Percentiles rank a stretch among this genome's conserved stretches.
Evolutionary conservation across 2,329 filamentous ascomycete genomes (phyloP).

Genomic region (Furcasterigmium sp.): DNA sequence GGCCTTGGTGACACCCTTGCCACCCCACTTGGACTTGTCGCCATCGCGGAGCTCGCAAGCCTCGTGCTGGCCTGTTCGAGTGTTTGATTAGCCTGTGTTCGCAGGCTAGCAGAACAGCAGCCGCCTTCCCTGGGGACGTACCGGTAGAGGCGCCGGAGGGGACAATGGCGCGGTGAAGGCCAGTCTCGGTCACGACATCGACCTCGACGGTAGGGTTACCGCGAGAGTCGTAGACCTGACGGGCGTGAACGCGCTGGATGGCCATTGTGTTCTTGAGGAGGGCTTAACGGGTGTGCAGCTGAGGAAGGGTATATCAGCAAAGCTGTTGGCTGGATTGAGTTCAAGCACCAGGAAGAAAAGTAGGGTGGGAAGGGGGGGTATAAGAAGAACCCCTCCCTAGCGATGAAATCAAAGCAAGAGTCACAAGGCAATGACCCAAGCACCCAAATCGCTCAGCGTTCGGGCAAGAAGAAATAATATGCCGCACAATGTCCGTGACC

Average conservation of each 20-base stretch:
- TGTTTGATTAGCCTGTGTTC: slow-evolving; percentile 18
- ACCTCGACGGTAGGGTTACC: slow-evolving; percentile 97
- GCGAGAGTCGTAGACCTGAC: slow-evolving; percentile 97
- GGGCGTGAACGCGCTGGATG: slow-evolving; percentile 84
- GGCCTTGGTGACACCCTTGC: slow-evolving; percentile 84
- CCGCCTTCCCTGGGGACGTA: slow-evolving; percentile 39
- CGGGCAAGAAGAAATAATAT: background rate
- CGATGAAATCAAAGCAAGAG: background rate
- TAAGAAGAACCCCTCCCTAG: background rate
- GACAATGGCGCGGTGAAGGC: slow-evolving; percentile 89
- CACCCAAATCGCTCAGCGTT: background rate
- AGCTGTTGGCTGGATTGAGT: background rate
- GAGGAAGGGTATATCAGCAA: background rate
- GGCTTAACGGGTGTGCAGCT: background rate
- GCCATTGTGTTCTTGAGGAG: slow-evolving; percentile 58
- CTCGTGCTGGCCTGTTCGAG: slow-evolving; percentile 70
- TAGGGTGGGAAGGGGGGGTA: background rate
- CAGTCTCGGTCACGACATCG: slow-evolving; percentile 87
- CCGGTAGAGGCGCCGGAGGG: slow-evolving; percentile 89
- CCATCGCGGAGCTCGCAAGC: slow-evolving; percentile 87
- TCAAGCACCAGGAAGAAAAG: background rate
- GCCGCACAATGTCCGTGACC: background rate
- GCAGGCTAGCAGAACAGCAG: slow-evolving; percentile 4
- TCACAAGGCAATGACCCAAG: background rate
- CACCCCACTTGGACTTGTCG: slow-evolving; percentile 79